Conservation (phyloP, 1,284 basidiomycete species). For the Ceratobasidium sp. region DNA sequence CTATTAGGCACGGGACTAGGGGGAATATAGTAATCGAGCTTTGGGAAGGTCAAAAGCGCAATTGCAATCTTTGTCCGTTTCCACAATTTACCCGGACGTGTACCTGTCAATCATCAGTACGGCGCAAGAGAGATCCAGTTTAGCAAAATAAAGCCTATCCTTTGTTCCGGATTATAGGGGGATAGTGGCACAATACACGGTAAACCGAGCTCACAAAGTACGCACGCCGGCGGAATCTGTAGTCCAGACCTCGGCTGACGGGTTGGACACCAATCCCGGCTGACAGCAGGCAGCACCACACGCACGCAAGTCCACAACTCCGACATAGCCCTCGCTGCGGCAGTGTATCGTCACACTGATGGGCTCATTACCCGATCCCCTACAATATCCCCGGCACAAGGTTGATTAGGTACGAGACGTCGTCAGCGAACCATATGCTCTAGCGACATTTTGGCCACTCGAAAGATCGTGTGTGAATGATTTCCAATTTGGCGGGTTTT, state of each 20-base stretch:
- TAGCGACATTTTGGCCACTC: slow-evolving; percentile 35
- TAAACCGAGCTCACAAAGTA: slow-evolving; percentile 18
- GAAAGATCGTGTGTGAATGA: background rate
- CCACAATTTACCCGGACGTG: slow-evolving; percentile 10
- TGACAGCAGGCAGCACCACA: background rate
- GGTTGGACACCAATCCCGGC: background rate
- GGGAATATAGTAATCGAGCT: slow-evolving; percentile 12
- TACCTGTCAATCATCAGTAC: background rate
- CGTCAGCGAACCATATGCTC: background rate
- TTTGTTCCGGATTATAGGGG: slow-evolving; percentile 34
- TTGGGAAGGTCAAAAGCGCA: slow-evolving; percentile 22
- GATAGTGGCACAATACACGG: slow-evolving; percentile 7
- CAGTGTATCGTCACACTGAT: slow-evolving; percentile 15
- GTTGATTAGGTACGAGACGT: background rate
- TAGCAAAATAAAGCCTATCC: background rate
- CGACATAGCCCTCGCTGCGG: slow-evolving; percentile 9
- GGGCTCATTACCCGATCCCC: background rate
- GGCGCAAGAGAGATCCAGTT: background rate
- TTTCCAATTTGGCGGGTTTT: slow-evolving; percentile 33
- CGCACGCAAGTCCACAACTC: slow-evolving; percentile 5
- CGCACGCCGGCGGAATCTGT: background rate
- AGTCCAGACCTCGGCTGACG: slow-evolving; percentile 7
- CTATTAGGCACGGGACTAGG: background rate
- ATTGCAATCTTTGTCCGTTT: slow-evolving; percentile 28
- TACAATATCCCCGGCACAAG: background rate